Evolutionary conservation across 805 yeast genomes (phyloP).

Genomic region (Grigorovia transvaalensis): DNA sequence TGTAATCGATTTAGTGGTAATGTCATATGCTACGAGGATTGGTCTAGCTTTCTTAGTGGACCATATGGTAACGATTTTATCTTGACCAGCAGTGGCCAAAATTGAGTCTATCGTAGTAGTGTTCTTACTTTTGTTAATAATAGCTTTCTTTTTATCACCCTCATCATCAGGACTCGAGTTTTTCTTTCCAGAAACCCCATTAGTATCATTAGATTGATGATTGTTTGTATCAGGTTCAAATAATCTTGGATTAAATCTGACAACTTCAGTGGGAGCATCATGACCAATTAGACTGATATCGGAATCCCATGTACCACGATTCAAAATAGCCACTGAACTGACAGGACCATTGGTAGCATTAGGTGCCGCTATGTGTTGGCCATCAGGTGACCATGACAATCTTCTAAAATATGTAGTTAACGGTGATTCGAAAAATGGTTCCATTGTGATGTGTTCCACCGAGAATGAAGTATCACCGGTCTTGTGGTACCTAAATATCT

Average conservation of each 20-base stretch:
- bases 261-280: slow-evolving; percentile 78
- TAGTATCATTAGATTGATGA: slow-evolving; percentile 13
- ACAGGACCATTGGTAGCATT: slow-evolving; percentile 80
- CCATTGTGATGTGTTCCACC: slow-evolving; percentile 70
- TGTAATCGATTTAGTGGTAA: slow-evolving; percentile 68
- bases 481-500: slow-evolving; percentile 77
- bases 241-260: slow-evolving; percentile 60
- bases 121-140: not conserved
- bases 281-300: slow-evolving; percentile 71
- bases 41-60: slow-evolving; percentile 70
- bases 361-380: slow-evolving; percentile 77
- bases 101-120: slow-evolving; percentile 42
- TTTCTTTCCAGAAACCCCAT: slow-evolving; percentile 1
- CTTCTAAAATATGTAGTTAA: slow-evolving; percentile 82
- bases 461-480: slow-evolving; percentile 69
- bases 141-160: not conserved
- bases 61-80: slow-evolving; percentile 82
- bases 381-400: slow-evolving; percentile 86
- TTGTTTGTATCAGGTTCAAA: slow-evolving; percentile 29
- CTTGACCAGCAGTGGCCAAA: slow-evolving; percentile 95
- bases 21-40: slow-evolving; percentile 65
- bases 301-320: slow-evolving; percentile 72
- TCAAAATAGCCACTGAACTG: slow-evolving; percentile 59
- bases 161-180: slow-evolving; percentile 1
- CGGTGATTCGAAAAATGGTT: slow-evolving; percentile 84